Evolutionary conservation across 345 rosid genomes (phyloP).

Genomic region (Crucihimalaya himalaica): DNA sequence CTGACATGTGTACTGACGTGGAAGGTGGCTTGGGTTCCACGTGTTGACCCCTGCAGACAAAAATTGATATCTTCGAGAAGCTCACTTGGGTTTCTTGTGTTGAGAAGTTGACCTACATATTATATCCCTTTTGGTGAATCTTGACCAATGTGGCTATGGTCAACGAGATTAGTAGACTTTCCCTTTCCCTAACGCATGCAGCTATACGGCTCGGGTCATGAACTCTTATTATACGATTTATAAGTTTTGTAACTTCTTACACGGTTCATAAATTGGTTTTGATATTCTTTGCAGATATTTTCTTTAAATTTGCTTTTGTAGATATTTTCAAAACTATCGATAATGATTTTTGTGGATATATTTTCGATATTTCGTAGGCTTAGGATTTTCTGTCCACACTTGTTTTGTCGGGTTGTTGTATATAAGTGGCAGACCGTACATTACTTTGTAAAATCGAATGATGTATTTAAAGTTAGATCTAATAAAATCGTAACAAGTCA

Average conservation of each 20-base stretch:
- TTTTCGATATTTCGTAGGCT: neutral
- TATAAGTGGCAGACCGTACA: neutral
- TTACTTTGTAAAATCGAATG: neutral
- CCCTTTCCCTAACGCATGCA: neutral
- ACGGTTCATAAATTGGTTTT: neutral
- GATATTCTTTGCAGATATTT: neutral
- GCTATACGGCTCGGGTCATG: neutral
- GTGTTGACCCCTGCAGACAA: constrained; percentile 19
- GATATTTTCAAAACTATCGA: neutral
- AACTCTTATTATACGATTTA: neutral
- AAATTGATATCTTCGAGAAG: constrained; percentile 10
- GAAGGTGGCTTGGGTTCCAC: constrained; percentile 16
- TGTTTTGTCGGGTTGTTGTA: constrained; percentile 8
- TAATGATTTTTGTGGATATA: neutral
- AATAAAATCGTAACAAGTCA: neutral
- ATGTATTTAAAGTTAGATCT: neutral
- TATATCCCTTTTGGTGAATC: constrained; percentile 5
- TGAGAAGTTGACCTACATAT: constrained; percentile 4
- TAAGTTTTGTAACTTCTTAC: neutral
- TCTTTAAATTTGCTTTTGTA: neutral
- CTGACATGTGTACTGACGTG: constrained; percentile 38
- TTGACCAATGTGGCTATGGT: constrained; percentile 10
- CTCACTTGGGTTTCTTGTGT: neutral
- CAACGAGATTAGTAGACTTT: neutral
- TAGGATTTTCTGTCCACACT: neutral